phyloP scores from a whole-genome alignment of 139 green algal genomes.

The Zygnema cylindricum region DNA sequence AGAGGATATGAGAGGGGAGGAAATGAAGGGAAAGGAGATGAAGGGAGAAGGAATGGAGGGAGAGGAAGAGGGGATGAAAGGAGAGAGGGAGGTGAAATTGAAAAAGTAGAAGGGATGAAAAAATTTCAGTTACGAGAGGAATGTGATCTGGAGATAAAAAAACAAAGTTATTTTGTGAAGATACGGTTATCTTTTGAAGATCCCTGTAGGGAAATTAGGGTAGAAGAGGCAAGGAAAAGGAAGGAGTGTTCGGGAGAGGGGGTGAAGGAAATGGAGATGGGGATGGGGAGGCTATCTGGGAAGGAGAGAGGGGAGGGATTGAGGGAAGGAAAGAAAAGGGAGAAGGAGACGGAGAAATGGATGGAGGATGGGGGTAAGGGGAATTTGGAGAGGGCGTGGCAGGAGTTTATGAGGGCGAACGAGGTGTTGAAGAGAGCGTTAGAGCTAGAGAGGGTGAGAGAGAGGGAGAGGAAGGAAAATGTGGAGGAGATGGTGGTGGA shows the following conservation, averaged over 20 bases:
- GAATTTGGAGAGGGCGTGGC: not conserved
- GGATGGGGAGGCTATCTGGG: not conserved
- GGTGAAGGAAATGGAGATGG: not conserved
- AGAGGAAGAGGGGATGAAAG: not conserved
- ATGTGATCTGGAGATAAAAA: no score
- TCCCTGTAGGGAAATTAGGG: no score
- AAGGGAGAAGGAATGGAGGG: not conserved
- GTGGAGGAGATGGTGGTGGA: not conserved
- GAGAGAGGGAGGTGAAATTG: not conserved
- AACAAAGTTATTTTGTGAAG: no score
- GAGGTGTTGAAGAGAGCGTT: not conserved
- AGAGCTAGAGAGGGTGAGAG: not conserved
- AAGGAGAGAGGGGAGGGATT: not conserved
- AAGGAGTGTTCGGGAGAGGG: not conserved
- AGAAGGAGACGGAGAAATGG: not conserved
- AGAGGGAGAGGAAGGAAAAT: not conserved
- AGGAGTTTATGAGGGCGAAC: not conserved
- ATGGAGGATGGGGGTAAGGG: not conserved
- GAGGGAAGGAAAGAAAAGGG: not conserved
- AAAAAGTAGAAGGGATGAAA: no score
- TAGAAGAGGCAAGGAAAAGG: no score
- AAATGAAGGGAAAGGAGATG: not conserved
- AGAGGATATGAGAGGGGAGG: not conserved
- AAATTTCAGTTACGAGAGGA: no score
- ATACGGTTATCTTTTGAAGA: no score